Evolutionary conservation across 371 early-diverging fungal genomes (phyloP), one percentile per base, ranked within the genome.

Genomic region (Syncephalastrum racemosum): DNA sequence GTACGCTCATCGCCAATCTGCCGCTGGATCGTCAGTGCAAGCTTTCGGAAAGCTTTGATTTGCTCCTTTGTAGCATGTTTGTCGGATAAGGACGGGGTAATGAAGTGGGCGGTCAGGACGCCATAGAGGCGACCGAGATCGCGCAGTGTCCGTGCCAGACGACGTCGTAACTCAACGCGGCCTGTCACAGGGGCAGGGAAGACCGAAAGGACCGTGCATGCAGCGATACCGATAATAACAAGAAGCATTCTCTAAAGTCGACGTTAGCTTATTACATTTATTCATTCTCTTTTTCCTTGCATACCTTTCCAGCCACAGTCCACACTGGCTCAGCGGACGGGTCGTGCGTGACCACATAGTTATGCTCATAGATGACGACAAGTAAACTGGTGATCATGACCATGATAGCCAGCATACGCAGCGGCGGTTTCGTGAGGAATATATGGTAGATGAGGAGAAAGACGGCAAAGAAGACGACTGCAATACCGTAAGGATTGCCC

Each of bases 271-370:
- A 24, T 18, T 12, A 36, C 20, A 18, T 39, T 15, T 31, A n/a
- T 36, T 48, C 2, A 24, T n/a, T 16, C 19, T 52, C 14, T 13
- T 48, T 13, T 16, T 24, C n/a, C 13, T 8, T 22, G 27, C 24
- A 24, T 66, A 71, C 72, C 66, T 70, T 73, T 47, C 73, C 73
- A 4, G 73, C 70, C 3, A 73, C 59, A 4, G 62, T 63, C 57
- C 62, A 73, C 0, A 70, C 66, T 46, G 60, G 45, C 42, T 73
- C 70, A 36, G 59, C 45, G 0, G 40, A 19, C 1, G 50, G 10
- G 0, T 23, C 6, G 4, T 55, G 57, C 3, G 52, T 48, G 3
- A 48, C 20, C 0, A 58, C 54, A 48, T 60, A 67, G 15, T 57
- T 54, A 43, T 62, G 65, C 15, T 62, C 65, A 48, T 73, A 73